A percentile compares a stretch with the other conserved stretches of the same genome.
These are phyloP conservation scores for Atalantia buxifolia DNA, from an alignment of 345 rosid species.

Conservation along the genomic window DNA sequence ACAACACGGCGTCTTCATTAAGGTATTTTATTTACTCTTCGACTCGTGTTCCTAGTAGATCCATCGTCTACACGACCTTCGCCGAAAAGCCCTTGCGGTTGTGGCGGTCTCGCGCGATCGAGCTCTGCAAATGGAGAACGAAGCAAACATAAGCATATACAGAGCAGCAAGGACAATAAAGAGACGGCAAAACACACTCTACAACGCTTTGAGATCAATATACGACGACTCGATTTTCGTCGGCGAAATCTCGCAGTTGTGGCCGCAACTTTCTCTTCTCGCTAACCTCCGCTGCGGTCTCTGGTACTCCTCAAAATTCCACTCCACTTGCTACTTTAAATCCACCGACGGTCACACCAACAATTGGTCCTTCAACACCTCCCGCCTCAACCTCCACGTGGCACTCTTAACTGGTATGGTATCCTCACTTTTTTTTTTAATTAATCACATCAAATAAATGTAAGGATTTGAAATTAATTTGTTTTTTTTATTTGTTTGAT, in stretches of 20 bases:
- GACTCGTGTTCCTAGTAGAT: too few relatives aligned
- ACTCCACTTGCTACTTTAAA: conserved; percentile 85
- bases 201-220: conserved; percentile 76
- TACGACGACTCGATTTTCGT: conserved; percentile 84
- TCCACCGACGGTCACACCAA: conserved; percentile 96
- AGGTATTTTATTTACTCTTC: too few relatives aligned
- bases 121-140: not conserved
- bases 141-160: conserved; percentile 57
- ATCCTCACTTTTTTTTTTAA: not conserved
- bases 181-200: conserved; percentile 62
- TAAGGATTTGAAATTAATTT: not conserved
- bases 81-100: too few relatives aligned
- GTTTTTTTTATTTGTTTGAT: conserved; percentile 6
- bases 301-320: conserved; percentile 73
- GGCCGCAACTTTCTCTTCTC: conserved; percentile 81
- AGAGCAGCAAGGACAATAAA: conserved; percentile 76
- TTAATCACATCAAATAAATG: not conserved
- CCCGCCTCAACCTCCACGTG: conserved; percentile 86
- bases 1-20: accelerated
- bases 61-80: too few relatives aligned
- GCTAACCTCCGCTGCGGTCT: conserved; percentile 96
- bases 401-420: conserved; percentile 81
- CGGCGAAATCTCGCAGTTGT: conserved; percentile 73
- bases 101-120: too few relatives aligned
- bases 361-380: conserved; percentile 78